Base-by-base conservation (phyloP, 495 filamentous ascomycete genomes). In the Cercophora samala region DNA sequence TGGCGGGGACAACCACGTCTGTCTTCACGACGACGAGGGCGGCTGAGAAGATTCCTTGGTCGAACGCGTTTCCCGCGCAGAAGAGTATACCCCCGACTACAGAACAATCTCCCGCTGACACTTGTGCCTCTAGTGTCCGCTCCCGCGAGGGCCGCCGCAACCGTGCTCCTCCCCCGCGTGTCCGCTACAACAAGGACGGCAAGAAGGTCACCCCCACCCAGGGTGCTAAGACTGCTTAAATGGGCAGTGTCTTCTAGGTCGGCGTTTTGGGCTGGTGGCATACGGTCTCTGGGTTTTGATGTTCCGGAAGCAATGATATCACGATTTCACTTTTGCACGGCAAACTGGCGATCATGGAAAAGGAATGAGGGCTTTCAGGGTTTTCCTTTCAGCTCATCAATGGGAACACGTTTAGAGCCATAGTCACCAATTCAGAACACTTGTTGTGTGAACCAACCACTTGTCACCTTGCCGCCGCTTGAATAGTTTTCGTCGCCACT, bases 141-240 rank as follows among this genome's bases (percentile, higher is more conserved):
- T 98, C 96, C 68, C 88, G 92, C 74, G 94, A 91, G 83, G 95
- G 95, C 72, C 93, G 95, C 80, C 94, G 96, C 82, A 99, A 99
- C 90, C 90, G 95, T 82, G 95, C 95, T 76, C 95, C 95, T 73
- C 95, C 95, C 73, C 95, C 95, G 75, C 86, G 95, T 73, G 93
- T 98, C 75, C 87, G 95, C 72, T 99, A 96, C 90, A 99, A 99
- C 89, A 98, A 98, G 90, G 95, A 99, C 80, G 95, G 95, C 85
- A 99, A 99, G 91, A 99, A 98, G 89, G 87, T 99, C 80, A 92
- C 88, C 83, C 93, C 96, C 66, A 93, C 91, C 80, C 90, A 94
- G 75, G 75, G 72, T 71, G 74, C 78, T 69, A 84, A 83, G 80
- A 76, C 79, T 59, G 63, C 72, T 52, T 77, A 74, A 64, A 62